Evolutionary conservation across 352 stramenopile genomes (phyloP).

Genomic region (Pythium aristosporum): DNA sequence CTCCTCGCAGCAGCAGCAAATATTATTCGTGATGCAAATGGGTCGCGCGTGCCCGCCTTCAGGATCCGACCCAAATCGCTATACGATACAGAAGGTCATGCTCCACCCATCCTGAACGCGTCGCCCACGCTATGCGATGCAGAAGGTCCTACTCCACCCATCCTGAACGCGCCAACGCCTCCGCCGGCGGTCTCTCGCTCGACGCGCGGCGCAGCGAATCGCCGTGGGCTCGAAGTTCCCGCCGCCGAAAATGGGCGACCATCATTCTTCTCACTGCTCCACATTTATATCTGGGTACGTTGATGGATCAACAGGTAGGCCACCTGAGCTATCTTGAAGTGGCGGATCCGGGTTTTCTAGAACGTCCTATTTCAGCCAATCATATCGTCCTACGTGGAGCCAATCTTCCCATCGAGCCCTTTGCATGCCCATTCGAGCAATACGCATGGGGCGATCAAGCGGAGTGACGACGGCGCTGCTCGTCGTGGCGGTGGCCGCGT

Average conservation of each 20-base stretch:
- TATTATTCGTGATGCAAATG: too few species aligned
- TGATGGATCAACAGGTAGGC: background rate
- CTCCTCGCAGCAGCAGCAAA: too few species aligned
- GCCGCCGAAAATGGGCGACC: background rate
- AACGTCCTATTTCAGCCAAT: constrained; percentile 27
- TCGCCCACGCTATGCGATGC: background rate
- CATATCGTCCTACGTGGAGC: constrained; percentile 22
- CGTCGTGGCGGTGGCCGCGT: constrained; percentile 29
- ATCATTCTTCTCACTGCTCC: background rate
- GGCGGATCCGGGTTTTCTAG: constrained; percentile 17
- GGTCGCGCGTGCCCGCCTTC: too few species aligned
- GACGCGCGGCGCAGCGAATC: background rate
- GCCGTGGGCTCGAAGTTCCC: background rate
- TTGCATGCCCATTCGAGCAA: background rate
- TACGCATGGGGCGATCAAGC: constrained; percentile 20
- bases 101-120: too few species aligned
- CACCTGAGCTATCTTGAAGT: constrained; percentile 23
- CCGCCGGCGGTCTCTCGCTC: background rate
- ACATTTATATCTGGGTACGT: background rate
- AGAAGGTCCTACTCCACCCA: background rate
- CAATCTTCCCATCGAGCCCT: background rate
- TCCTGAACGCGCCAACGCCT: background rate
- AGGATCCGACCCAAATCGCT: background rate
- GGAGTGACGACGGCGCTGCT: constrained; percentile 25
- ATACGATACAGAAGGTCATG: background rate